Percentiles rank a stretch among this genome's conserved stretches.
Conservation (phyloP, 2,329 filamentous ascomycete species). For the Penicillium sp. region DNA sequence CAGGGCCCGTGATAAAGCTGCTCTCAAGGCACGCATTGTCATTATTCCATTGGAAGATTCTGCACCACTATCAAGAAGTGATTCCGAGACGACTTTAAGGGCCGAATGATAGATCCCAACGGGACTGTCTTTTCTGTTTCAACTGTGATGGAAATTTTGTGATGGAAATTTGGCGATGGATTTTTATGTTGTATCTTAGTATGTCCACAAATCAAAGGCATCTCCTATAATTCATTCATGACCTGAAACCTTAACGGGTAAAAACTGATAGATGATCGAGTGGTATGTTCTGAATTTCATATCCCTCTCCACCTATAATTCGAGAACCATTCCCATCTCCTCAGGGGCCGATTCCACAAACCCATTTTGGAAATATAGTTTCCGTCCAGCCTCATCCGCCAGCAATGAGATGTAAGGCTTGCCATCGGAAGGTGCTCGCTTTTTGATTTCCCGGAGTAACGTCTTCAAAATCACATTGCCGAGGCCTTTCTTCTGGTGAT, state of each 20-base stretch:
- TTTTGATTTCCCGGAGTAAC: conserved; percentile 44
- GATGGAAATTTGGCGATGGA: background rate
- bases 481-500: conserved; percentile 50
- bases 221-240: background rate
- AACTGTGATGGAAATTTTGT: background rate
- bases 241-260: too few relatives aligned
- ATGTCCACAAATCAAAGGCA: background rate
- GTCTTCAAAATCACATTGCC: conserved; percentile 48
- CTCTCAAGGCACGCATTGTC: conserved; percentile 28
- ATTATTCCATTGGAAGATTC: conserved; percentile 24
- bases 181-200: background rate
- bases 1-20: conserved; percentile 16
- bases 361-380: conserved; percentile 49
- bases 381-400: conserved; percentile 48
- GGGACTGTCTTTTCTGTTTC: background rate
- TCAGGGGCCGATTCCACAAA: conserved; percentile 43
- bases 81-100: background rate
- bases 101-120: background rate
- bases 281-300: too few relatives aligned
- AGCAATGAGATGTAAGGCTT: conserved; percentile 47
- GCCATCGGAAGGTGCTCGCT: conserved; percentile 35
- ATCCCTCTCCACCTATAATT: background rate
- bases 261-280: too few relatives aligned
- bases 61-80: background rate
- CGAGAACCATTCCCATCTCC: conserved; percentile 42